A percentile compares a stretch with the other conserved stretches of the same genome.
Conservation (phyloP, 352 stramenopile genomes). For the Phytophthora europaea region DNA sequence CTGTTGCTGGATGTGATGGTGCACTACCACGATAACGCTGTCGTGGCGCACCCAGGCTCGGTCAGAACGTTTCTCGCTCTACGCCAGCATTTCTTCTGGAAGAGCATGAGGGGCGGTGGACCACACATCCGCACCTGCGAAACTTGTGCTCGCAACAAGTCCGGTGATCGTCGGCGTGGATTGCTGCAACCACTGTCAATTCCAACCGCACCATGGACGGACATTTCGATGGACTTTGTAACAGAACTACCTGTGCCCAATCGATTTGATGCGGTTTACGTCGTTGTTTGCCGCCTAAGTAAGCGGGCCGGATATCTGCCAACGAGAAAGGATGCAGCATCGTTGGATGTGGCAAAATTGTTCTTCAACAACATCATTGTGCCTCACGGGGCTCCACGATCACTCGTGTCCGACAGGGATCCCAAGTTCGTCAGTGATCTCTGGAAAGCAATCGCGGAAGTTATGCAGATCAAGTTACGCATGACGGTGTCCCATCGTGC, state of each 20-base stretch:
- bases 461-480: neutral
- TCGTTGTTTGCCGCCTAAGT: neutral
- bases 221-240: neutral
- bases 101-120: neutral
- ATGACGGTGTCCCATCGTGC: neutral
- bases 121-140: neutral
- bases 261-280: conserved; percentile 9
- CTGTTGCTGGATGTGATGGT: neutral
- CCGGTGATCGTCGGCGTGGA: neutral
- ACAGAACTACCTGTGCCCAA: neutral
- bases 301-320: conserved; percentile 3
- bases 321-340: neutral
- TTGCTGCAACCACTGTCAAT: neutral
- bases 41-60: neutral
- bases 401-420: conserved; percentile 1
- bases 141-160: neutral
- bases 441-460: too few relatives aligned
- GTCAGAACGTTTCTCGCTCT: neutral
- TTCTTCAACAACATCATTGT: conserved; percentile 2
- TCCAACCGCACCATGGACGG: neutral
- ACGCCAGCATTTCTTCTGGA: neutral
- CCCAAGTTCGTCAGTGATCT: conserved; percentile 1
- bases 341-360: neutral
- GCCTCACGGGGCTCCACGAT: neutral
- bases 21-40: neutral